phyloP scores from a whole-genome alignment of 208 protist genomes.

The Trypanosoma theileri region DNA sequence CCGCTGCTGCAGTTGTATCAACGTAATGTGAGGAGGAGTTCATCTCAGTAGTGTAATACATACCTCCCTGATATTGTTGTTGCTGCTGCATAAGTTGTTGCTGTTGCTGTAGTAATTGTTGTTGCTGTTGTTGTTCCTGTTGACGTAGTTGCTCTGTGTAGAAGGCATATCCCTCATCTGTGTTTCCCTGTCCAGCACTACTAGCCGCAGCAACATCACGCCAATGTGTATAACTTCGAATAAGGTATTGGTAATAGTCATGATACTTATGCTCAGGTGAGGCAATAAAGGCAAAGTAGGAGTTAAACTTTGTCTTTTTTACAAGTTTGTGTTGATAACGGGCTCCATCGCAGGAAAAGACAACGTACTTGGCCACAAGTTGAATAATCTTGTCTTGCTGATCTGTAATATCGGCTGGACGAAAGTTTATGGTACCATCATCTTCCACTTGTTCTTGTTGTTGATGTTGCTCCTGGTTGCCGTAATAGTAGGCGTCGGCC shows the following conservation, averaged over 20 bases:
- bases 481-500: slow-evolving; percentile 12
- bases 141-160: slow-evolving; percentile 32
- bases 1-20: neutral
- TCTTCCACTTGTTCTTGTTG: slow-evolving; percentile 15
- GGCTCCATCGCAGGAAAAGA: slow-evolving; percentile 60
- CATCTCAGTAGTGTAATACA: slow-evolving; percentile 28
- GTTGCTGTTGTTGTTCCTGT: slow-evolving; percentile 45
- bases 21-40: slow-evolving; percentile 10
- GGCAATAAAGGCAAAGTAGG: slow-evolving; percentile 76
- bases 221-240: slow-evolving; percentile 66
- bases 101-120: slow-evolving; percentile 29
- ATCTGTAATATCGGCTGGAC: slow-evolving; percentile 57
- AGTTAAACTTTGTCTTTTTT: slow-evolving; percentile 62
- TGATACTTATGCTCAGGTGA: slow-evolving; percentile 55
- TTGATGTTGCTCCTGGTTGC: slow-evolving; percentile 11
- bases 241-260: slow-evolving; percentile 73
- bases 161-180: slow-evolving; percentile 33
- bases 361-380: slow-evolving; percentile 80
- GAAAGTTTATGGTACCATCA: slow-evolving; percentile 33
- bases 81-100: slow-evolving; percentile 38
- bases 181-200: slow-evolving; percentile 20
- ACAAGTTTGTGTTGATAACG: slow-evolving; percentile 70
- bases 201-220: slow-evolving; percentile 39
- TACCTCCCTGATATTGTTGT: slow-evolving; percentile 36
- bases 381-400: slow-evolving; percentile 86